These are phyloP conservation scores for Magnolia sinica DNA, from an alignment of 164 flowering plant species.

Conservation along the genomic window DNA sequence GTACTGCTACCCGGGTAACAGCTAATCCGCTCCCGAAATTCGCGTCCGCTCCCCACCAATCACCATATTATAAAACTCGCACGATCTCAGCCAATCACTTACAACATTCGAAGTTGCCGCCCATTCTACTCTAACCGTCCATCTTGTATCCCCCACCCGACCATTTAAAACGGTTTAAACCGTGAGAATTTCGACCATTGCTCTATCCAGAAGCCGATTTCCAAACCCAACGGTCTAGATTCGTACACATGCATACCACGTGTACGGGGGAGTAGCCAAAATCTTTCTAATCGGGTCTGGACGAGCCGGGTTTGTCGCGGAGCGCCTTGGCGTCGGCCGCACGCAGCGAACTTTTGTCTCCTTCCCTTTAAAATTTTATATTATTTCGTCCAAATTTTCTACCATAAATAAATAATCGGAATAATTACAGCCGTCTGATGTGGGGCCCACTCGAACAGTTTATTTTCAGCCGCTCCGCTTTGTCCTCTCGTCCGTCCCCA, in stretches of 20 bases:
- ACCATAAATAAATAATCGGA: background rate
- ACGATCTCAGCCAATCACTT: no score
- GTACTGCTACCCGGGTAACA: no score
- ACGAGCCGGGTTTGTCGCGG: slow-evolving; percentile 43
- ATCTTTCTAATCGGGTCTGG: background rate
- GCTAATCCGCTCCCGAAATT: no score
- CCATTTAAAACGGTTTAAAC: background rate
- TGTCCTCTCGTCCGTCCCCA: slow-evolving; percentile 14
- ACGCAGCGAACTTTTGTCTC: slow-evolving; percentile 55
- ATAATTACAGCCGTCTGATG: background rate
- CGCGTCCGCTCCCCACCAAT: no score
- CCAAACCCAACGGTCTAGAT: no score
- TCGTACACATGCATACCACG: no score
- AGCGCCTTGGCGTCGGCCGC: slow-evolving; percentile 75
- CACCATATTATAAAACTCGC: no score
- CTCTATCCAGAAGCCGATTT: slow-evolving; percentile 4
- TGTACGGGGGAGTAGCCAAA: no score
- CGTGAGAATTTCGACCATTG: background rate
- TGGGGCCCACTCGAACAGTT: slow-evolving; percentile 11
- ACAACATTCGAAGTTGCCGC: no score
- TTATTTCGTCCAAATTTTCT: background rate
- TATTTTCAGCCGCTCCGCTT: slow-evolving; percentile 14
- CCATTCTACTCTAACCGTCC: background rate
- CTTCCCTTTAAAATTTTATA: slow-evolving; percentile 10
- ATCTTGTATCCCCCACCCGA: background rate